A percentile compares a stretch with the other conserved stretches of the same genome.
Conservation (phyloP, 1,139 yeast genomes). For the Kurtzmaniella natalensis region DNA sequence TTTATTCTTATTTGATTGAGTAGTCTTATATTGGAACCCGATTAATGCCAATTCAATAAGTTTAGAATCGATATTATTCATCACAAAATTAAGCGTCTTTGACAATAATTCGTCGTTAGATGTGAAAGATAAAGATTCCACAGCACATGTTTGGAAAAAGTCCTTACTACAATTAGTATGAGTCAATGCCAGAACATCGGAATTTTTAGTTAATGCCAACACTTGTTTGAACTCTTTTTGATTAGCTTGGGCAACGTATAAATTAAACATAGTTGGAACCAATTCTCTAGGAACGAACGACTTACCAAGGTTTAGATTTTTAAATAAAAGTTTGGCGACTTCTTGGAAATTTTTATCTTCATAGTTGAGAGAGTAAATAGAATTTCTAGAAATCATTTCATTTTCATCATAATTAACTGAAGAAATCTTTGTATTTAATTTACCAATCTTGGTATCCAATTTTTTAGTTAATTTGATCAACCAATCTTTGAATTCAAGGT, state of each 20-base stretch:
- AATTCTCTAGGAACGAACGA: constrained; percentile 47
- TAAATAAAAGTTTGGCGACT: constrained; percentile 37
- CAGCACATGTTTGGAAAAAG: constrained; percentile 51
- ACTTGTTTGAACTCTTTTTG: constrained; percentile 56
- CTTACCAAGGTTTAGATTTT: constrained; percentile 42
- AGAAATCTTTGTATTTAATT: constrained; percentile 17
- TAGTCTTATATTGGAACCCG: constrained; percentile 38
- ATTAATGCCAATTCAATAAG: constrained; percentile 51
- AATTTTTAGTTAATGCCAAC: constrained; percentile 46
- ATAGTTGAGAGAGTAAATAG: constrained; percentile 34
- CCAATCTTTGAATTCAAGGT: constrained; percentile 16
- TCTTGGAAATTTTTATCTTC: constrained; percentile 22
- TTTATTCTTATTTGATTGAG: constrained; percentile 13
- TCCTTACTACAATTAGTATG: constrained; percentile 26
- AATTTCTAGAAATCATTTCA: constrained; percentile 40
- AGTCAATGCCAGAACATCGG: constrained; percentile 32
- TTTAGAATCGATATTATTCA: constrained; percentile 49
- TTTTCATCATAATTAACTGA: constrained; percentile 9
- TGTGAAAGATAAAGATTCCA: constrained; percentile 50
- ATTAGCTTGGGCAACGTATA: constrained; percentile 29
- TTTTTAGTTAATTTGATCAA: constrained; percentile 14
- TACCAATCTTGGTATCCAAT: constrained; percentile 16
- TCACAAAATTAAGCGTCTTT: constrained; percentile 52
- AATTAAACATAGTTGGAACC: constrained; percentile 28
- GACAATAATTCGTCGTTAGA: constrained; percentile 39